Evolutionary conservation across 2,329 filamentous ascomycete species (phyloP).

Genomic region (Calonectria pteridis): DNA sequence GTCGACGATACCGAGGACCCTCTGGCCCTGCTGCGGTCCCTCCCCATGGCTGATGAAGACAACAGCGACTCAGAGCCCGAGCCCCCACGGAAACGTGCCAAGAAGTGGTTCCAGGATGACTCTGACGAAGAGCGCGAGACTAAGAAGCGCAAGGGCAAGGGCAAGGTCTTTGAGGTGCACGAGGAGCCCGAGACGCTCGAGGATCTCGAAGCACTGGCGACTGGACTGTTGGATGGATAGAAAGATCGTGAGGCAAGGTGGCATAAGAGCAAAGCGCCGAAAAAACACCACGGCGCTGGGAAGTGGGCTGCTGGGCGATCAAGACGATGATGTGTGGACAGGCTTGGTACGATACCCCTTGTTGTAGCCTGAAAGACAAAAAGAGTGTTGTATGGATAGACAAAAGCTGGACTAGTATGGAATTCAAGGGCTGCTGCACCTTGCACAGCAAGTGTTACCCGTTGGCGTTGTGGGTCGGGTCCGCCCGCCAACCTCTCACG

Average conservation of each 20-base stretch:
- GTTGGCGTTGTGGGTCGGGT: too few relatives aligned
- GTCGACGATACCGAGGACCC: conserved; percentile 49
- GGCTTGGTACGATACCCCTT: conserved; percentile 46
- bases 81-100: conserved; percentile 69
- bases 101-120: conserved; percentile 85
- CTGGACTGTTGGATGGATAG: conserved; percentile 73
- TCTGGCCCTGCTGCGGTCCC: conserved; percentile 68
- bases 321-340: conserved; percentile 40
- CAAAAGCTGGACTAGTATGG: conserved; percentile 33
- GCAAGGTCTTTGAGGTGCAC: conserved; percentile 71
- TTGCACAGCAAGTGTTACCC: not conserved
- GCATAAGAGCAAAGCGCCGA: conserved; percentile 69
- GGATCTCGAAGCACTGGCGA: conserved; percentile 81
- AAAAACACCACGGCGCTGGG: conserved; percentile 85
- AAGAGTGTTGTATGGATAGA: conserved; percentile 34
- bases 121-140: conserved; percentile 64
- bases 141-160: conserved; percentile 61
- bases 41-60: conserved; percentile 62
- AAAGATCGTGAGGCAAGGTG: conserved; percentile 50
- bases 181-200: conserved; percentile 83
- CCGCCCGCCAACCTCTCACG: too few relatives aligned
- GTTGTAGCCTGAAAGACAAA: conserved; percentile 10
- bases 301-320: conserved; percentile 73
- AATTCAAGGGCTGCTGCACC: conserved; percentile 19
- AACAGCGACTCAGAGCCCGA: conserved; percentile 53